A percentile compares a stretch with the other conserved stretches of the same genome.
phyloP scores from a whole-genome alignment of 768 basidiomycete genomes.

The Suillus bovinus region DNA sequence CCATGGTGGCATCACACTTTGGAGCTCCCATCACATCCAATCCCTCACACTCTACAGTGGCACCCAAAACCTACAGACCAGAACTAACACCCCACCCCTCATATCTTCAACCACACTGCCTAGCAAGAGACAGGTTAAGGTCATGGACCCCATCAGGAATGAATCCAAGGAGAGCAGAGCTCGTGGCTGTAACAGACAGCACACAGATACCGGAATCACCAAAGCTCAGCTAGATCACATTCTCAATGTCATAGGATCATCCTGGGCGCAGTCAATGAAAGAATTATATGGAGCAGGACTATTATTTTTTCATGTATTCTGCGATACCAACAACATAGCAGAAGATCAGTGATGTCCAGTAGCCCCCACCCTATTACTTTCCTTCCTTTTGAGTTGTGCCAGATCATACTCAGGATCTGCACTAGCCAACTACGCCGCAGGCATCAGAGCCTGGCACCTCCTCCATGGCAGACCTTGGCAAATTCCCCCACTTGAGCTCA shows the following conservation, averaged over 20 bases:
- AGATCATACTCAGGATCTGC: slow-evolving; percentile 17
- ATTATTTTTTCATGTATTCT: slow-evolving; percentile 19
- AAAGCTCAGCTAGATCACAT: slow-evolving; percentile 1
- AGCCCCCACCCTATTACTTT: too few relatives aligned
- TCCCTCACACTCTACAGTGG: too few relatives aligned
- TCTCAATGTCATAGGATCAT: neutral
- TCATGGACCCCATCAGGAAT: too few relatives aligned
- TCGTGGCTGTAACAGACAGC: too few relatives aligned
- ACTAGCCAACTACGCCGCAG: slow-evolving; percentile 17
- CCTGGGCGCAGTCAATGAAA: slow-evolving; percentile 15
- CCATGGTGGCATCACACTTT: too few relatives aligned
- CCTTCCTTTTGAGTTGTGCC: slow-evolving; percentile 14
- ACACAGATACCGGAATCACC: too few relatives aligned
- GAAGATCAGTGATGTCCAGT: slow-evolving; percentile 18
- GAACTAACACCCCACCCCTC: too few relatives aligned
- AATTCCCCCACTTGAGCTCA: slow-evolving; percentile 14
- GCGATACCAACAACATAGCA: slow-evolving; percentile 15
- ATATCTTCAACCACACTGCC: too few relatives aligned
- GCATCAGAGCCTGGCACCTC: slow-evolving; percentile 27
- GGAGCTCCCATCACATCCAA: too few relatives aligned
- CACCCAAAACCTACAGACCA: too few relatives aligned
- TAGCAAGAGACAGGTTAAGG: too few relatives aligned
- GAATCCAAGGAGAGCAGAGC: too few relatives aligned
- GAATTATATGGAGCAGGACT: slow-evolving; percentile 19
- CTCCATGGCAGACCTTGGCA: slow-evolving; percentile 20